Evolutionary conservation across 495 filamentous ascomycete species (phyloP).

Genomic region (Trichoderma asperelloides): DNA sequence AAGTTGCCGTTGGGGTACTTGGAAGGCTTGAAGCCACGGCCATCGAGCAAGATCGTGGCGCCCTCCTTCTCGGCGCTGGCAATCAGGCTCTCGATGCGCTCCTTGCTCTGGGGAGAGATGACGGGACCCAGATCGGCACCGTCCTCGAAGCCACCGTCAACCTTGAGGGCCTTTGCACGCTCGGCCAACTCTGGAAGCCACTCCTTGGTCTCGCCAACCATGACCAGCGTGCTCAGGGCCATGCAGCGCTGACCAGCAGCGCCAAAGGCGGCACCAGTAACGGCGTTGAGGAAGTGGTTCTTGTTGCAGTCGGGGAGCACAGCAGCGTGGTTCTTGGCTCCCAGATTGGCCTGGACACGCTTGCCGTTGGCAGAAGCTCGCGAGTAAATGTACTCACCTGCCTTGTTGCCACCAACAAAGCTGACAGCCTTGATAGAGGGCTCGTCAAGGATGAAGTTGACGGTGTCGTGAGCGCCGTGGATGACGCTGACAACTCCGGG

Average conservation of each 20-base stretch:
- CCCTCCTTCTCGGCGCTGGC: slow-evolving; percentile 85
- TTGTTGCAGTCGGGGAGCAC: slow-evolving; percentile 96
- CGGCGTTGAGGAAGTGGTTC: slow-evolving; percentile 91
- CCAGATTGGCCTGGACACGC: slow-evolving; percentile 93
- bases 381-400: slow-evolving; percentile 92
- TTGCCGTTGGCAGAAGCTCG: slow-evolving; percentile 89
- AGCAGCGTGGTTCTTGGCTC: slow-evolving; percentile 96
- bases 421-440: slow-evolving; percentile 95
- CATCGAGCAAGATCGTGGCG: slow-evolving; percentile 90
- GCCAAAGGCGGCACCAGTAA: slow-evolving; percentile 91
- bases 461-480: slow-evolving; percentile 81
- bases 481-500: slow-evolving; percentile 90
- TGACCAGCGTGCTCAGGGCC: slow-evolving; percentile 88
- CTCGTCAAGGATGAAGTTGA: slow-evolving; percentile 96
- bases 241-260: slow-evolving; percentile 97
- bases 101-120: slow-evolving; percentile 85
- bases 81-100: slow-evolving; percentile 83
- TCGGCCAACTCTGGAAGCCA: slow-evolving; percentile 91
- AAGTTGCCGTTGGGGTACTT: slow-evolving; percentile 98
- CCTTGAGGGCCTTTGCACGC: slow-evolving; percentile 77
- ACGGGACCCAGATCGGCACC: slow-evolving; percentile 95
- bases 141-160: slow-evolving; percentile 91
- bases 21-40: slow-evolving; percentile 73
- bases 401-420: slow-evolving; percentile 95
- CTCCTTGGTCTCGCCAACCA: slow-evolving; percentile 87